Evolutionary conservation across 2,329 filamentous ascomycete species (phyloP).

Genomic region (Nemania serpens): DNA sequence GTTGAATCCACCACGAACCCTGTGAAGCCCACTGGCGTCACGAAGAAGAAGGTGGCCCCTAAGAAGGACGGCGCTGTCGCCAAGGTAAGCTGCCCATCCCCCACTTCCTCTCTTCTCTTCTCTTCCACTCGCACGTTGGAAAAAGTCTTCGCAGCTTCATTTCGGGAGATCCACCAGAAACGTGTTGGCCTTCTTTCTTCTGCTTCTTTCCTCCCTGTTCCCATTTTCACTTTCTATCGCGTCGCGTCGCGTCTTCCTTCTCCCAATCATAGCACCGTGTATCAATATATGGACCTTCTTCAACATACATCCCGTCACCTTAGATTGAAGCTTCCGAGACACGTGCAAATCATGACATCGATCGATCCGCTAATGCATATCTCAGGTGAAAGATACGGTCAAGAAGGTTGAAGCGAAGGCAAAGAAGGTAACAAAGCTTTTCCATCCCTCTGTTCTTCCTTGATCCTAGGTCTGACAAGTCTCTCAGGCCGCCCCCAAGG

Average conservation of each 20-base stretch:
- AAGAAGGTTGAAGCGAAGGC: conserved; percentile 40
- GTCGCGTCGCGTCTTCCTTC: not conserved
- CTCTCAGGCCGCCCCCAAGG: conserved; percentile 32
- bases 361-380: conserved; percentile 27
- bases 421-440: conserved; percentile 34
- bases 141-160: not conserved
- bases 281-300: not conserved
- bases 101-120: not conserved
- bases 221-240: not conserved
- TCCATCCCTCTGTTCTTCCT: not conserved
- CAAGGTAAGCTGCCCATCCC: conserved; percentile 35
- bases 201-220: not conserved
- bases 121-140: not conserved
- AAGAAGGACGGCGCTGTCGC: conserved; percentile 41
- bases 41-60: conserved; percentile 40
- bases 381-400: conserved; percentile 40
- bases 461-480: conserved; percentile 1
- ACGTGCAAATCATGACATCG: not conserved
- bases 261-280: not conserved
- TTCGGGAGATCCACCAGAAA: not conserved
- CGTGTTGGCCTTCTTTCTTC: not conserved
- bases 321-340: not conserved
- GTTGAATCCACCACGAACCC: conserved; percentile 32
- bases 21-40: conserved; percentile 41
- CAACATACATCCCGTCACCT: not conserved